Conservation (phyloP, 2,329 filamentous ascomycete genomes). For the Aspergillus sp. region DNA sequence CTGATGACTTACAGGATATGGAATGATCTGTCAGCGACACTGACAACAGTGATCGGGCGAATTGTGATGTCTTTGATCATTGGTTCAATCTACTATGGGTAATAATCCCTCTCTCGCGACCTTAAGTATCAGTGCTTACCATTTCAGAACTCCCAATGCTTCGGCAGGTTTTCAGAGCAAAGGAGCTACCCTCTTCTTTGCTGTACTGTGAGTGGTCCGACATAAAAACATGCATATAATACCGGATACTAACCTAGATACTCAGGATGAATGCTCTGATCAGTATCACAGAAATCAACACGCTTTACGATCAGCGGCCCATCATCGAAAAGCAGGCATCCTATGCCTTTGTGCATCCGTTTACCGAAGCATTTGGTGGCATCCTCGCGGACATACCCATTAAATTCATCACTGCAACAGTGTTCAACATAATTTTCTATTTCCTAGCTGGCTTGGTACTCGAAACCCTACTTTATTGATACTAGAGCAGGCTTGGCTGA, state of each 20-base stretch:
- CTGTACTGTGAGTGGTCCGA: slow-evolving; percentile 67
- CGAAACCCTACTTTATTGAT: too few relatives aligned
- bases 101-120: not conserved
- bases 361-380: slow-evolving; percentile 73
- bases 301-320: slow-evolving; percentile 78
- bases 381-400: slow-evolving; percentile 83
- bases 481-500: not conserved
- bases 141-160: slow-evolving; percentile 60
- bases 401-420: slow-evolving; percentile 62
- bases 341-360: slow-evolving; percentile 86
- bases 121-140: slow-evolving; percentile 24
- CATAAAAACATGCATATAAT: not conserved
- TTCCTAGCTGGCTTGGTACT: slow-evolving; percentile 68
- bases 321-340: slow-evolving; percentile 87
- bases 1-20: slow-evolving; percentile 42
- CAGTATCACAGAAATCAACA: slow-evolving; percentile 67
- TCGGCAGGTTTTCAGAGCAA: slow-evolving; percentile 69
- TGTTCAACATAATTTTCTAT: slow-evolving; percentile 75
- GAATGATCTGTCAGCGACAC: slow-evolving; percentile 66
- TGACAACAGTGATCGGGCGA: slow-evolving; percentile 60
- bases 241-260: too few relatives aligned
- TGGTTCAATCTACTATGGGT: slow-evolving; percentile 44
- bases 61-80: slow-evolving; percentile 69
- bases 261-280: slow-evolving; percentile 47
- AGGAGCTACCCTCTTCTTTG: slow-evolving; percentile 75